A percentile compares a stretch with the other conserved stretches of the same genome.
phyloP scores from a whole-genome alignment of 2,329 filamentous ascomycete species.

The Aureobasidium sp. region DNA sequence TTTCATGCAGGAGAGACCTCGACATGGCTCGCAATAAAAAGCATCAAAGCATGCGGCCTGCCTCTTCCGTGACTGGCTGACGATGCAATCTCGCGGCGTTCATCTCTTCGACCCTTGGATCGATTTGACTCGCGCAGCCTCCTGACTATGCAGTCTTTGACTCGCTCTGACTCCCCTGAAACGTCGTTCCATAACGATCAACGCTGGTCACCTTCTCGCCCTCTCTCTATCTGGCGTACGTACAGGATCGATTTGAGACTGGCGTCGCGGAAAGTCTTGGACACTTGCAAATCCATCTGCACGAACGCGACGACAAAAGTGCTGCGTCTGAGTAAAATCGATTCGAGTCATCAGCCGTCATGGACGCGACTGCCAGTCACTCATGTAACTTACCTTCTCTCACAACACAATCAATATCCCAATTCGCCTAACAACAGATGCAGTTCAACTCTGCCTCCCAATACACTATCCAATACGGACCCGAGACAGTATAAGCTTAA shows the following conservation, averaged over 20 bases:
- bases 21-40: not conserved
- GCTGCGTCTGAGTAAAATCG: not conserved
- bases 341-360: not conserved
- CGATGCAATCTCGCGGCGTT: not conserved
- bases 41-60: not conserved
- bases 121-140: constrained; percentile 3
- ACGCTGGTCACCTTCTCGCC: not conserved
- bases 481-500: constrained; percentile 7
- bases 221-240: not conserved
- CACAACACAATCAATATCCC: not conserved
- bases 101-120: not conserved
- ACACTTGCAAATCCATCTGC: not conserved
- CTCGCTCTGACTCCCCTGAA: constrained; percentile 9
- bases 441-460: not conserved
- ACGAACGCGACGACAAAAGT: not conserved
- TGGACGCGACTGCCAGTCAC: not conserved
- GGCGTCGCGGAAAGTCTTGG: not conserved
- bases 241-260: not conserved
- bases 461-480: not conserved
- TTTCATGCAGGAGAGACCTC: constrained; percentile 1
- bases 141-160: not conserved
- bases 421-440: not conserved
- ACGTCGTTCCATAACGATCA: constrained; percentile 1
- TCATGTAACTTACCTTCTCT: not conserved
- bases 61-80: constrained; percentile 1